Evolutionary conservation across 2,329 filamentous ascomycete species (phyloP).

Genomic region (Hymenoscyphus repandus): DNA sequence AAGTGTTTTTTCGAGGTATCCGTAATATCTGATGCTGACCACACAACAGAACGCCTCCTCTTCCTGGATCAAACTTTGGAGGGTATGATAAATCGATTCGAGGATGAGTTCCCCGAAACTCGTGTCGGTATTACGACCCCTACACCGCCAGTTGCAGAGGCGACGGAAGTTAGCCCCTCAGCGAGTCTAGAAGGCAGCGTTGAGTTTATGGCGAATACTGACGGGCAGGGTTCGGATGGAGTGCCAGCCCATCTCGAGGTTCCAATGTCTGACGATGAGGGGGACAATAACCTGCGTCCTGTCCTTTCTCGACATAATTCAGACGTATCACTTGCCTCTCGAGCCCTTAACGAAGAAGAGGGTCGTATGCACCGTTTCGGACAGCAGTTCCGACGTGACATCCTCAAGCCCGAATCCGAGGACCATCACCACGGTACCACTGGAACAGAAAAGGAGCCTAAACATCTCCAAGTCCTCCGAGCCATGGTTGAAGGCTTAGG

Average conservation of each 20-base stretch:
- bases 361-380: slow-evolving; percentile 65
- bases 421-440: slow-evolving; percentile 34
- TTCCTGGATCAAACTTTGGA: slow-evolving; percentile 87
- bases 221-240: slow-evolving; percentile 18
- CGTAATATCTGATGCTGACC: slow-evolving; percentile 10
- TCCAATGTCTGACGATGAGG: slow-evolving; percentile 37
- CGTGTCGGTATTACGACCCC: slow-evolving; percentile 36
- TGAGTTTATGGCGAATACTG: slow-evolving; percentile 10
- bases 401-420: slow-evolving; percentile 41
- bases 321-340: slow-evolving; percentile 62
- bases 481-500: slow-evolving; percentile 59
- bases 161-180: slow-evolving; percentile 12
- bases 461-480: slow-evolving; percentile 43
- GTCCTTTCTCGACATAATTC: slow-evolving; percentile 53
- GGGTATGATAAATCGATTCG: slow-evolving; percentile 90
- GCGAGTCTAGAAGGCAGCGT: slow-evolving; percentile 4
- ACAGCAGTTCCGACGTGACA: slow-evolving; percentile 59
- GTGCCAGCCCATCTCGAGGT: slow-evolving; percentile 21
- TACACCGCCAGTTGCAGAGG: slow-evolving; percentile 14
- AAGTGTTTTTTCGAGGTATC: slow-evolving; percentile 36
- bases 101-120: slow-evolving; percentile 92
- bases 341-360: slow-evolving; percentile 62
- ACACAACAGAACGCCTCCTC: slow-evolving; percentile 57
- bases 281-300: slow-evolving; percentile 32
- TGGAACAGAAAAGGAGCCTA: slow-evolving; percentile 33